Conservation (phyloP, 2,329 filamentous ascomycete genomes). For the Xylariaceae sp. region DNA sequence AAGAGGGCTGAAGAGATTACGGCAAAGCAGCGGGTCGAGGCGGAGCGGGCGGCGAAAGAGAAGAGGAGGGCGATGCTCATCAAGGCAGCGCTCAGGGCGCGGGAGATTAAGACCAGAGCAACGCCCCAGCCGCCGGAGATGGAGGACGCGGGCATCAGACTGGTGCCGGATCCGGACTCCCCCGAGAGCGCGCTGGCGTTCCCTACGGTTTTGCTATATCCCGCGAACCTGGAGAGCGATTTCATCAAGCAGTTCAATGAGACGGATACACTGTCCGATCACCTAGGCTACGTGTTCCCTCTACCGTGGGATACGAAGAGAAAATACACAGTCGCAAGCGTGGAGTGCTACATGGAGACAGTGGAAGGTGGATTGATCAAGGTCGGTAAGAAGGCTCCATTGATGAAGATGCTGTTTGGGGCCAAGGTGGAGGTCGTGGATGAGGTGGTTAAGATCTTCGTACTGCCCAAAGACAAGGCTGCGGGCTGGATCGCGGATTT, state of each 20-base stretch:
- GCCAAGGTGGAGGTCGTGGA: conserved; percentile 87
- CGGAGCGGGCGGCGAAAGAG: conserved; percentile 49
- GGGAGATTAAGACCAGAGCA: conserved; percentile 64
- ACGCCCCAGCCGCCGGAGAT: conserved; percentile 76
- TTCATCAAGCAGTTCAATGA: conserved; percentile 87
- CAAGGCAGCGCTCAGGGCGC: conserved; percentile 59
- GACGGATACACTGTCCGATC: conserved; percentile 67
- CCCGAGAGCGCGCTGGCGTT: conserved; percentile 68
- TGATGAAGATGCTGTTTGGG: conserved; percentile 69
- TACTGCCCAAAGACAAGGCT: conserved; percentile 69
- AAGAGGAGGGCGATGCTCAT: conserved; percentile 58
- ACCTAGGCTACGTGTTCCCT: conserved; percentile 82
- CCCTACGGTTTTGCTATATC: conserved; percentile 82
- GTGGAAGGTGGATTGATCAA: conserved; percentile 75
- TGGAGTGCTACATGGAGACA: conserved; percentile 92
- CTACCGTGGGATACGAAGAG: conserved; percentile 73
- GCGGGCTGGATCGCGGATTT: conserved; percentile 78
- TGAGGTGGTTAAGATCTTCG: conserved; percentile 74
- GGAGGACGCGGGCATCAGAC: conserved; percentile 71
- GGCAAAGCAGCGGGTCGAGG: conserved; percentile 51
- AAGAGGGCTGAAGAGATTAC: conserved; percentile 52
- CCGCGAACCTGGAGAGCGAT: conserved; percentile 75
- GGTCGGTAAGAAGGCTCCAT: conserved; percentile 76
- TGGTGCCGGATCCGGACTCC: conserved; percentile 70
- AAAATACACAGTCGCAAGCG: conserved; percentile 34